Evolutionary conservation across 108 stramenopile genomes (phyloP).

Genomic region (Tribonema minus): DNA sequence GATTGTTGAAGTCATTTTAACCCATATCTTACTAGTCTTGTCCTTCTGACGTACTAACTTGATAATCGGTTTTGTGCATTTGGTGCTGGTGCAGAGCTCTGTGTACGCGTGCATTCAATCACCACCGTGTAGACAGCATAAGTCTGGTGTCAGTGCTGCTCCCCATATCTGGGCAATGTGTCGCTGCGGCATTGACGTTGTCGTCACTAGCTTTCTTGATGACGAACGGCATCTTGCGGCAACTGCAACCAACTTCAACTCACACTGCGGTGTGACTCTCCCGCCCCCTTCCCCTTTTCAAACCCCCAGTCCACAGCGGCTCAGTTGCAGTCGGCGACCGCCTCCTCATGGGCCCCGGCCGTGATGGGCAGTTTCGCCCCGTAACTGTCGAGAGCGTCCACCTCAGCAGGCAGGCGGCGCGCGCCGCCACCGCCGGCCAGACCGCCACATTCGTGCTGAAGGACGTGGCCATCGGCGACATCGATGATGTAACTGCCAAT

Average conservation of each 20-base stretch:
- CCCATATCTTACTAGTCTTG: too few species aligned
- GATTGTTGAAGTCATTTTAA: too few species aligned
- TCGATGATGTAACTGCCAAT: too few species aligned
- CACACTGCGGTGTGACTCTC: too few species aligned
- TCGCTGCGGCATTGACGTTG: too few species aligned
- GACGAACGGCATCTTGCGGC: too few species aligned
- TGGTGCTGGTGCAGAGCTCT: too few species aligned
- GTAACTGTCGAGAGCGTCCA: slow-evolving; percentile 20
- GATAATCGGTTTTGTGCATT: too few species aligned
- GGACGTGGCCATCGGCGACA: background rate
- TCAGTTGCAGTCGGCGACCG: slow-evolving; percentile 29
- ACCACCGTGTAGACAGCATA: background rate
- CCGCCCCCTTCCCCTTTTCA: background rate
- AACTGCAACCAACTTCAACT: too few species aligned
- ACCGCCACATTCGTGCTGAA: slow-evolving; percentile 18
- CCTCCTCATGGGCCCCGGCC: slow-evolving; percentile 27
- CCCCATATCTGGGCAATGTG: background rate
- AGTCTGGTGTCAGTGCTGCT: background rate
- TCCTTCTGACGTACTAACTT: too few species aligned
- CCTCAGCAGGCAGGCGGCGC: slow-evolving; percentile 9
- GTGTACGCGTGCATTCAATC: too few species aligned
- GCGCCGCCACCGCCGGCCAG: slow-evolving; percentile 16
- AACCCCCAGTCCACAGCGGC: slow-evolving; percentile 17
- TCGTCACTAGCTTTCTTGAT: too few species aligned
- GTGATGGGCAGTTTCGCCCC: slow-evolving; percentile 1